Percentiles rank a stretch among this genome's conserved stretches.
These are phyloP conservation scores for Penicillium lagena DNA, from an alignment of 495 filamentous ascomycete genomes.

Conservation along the genomic window DNA sequence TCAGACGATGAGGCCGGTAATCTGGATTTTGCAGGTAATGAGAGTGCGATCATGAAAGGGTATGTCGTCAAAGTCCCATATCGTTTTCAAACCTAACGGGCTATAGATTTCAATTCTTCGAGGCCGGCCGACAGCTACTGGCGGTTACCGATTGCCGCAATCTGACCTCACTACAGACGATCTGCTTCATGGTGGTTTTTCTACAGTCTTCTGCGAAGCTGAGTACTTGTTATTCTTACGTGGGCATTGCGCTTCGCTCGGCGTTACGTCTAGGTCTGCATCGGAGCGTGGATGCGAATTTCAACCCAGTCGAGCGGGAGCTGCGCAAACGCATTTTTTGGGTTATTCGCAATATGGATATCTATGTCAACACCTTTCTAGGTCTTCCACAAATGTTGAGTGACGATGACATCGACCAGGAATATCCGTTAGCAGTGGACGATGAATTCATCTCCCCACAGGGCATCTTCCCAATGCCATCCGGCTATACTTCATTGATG, in stretches of 20 bases:
- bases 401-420: constrained; percentile 89
- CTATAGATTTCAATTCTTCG: constrained; percentile 76
- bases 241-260: constrained; percentile 83
- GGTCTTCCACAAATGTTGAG: constrained; percentile 80
- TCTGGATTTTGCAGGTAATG: constrained; percentile 54
- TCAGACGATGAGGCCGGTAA: constrained; percentile 41
- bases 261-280: constrained; percentile 84
- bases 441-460: constrained; percentile 83
- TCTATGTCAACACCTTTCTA: constrained; percentile 84
- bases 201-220: constrained; percentile 86
- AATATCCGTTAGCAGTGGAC: constrained; percentile 74
- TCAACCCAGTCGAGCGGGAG: constrained; percentile 81
- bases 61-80: constrained; percentile 43
- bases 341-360: constrained; percentile 88
- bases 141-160: constrained; percentile 92
- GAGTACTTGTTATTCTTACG: constrained; percentile 88
- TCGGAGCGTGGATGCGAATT: constrained; percentile 65
- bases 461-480: constrained; percentile 64
- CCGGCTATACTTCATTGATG: constrained; percentile 68
- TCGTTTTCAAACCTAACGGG: too few relatives aligned
- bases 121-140: constrained; percentile 67
- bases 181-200: constrained; percentile 90
- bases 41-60: constrained; percentile 74
- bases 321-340: constrained; percentile 82
- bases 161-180: constrained; percentile 73